Base-by-base conservation (phyloP, 139 green algal species). In the Spirogloea muscicola region DNA sequence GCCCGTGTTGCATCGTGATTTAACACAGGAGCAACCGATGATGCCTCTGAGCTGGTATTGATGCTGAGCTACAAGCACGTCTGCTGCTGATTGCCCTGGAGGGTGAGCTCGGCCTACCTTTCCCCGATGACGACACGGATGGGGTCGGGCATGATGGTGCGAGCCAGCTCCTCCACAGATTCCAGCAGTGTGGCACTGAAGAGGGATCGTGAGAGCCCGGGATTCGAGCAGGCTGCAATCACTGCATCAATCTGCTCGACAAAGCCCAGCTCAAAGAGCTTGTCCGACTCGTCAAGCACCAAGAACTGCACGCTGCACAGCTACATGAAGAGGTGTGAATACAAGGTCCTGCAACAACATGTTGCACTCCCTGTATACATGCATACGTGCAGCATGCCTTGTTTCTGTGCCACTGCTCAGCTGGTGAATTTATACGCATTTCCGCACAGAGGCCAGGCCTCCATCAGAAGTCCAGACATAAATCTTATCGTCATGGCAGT, bases 251-350 rank as follows among this genome's bases (percentile, higher is more conserved):
- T 38, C 34, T 96, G 89, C 73, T 89, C 79, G 36, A 95, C 82
- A 79, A 96, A 95, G 39, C 88, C 90, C 79, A 89, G 76, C 39
- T 94, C 91, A 72, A 97, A 91, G 44, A 98, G 89, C 77, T 94
- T 94, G 86, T 98, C 93, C 3, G 91, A 91, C 83, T 98, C 93
- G 72, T 98, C 93, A 52, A 97, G 69, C 34, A 98, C 81, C 21
- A 97, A 44, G 55, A 63, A 65, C 44, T 60, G 9, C 18, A 82
- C 71, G 9, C n/a, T 89, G 52, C 48, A 27, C 7, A 60, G 60
- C 60, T n/a, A 61, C 10, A 69, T 68, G n/a, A 6, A 69, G 16
- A 42, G 49, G 59, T 25, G 44, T 69, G 31, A 10, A 33, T 6
- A 10, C 41, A 64, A 63, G 41, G 29, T 63, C 41, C 41, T 59